These are phyloP conservation scores for Microdochium nivale DNA, from an alignment of 2,329 filamentous ascomycete genomes.

Conservation along the genomic window DNA sequence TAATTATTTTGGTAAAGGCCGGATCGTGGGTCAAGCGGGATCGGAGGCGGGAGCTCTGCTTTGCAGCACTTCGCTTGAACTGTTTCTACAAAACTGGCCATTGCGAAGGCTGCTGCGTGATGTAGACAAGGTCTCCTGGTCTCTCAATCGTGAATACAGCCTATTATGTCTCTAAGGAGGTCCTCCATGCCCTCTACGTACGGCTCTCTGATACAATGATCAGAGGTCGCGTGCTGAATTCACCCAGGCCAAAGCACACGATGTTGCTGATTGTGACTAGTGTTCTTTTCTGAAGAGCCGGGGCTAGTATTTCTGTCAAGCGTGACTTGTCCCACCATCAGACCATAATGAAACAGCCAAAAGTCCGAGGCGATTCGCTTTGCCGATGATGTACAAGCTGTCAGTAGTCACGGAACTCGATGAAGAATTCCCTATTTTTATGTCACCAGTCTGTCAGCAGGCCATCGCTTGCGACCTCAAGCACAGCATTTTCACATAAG, in stretches of 20 bases:
- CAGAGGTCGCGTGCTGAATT: not conserved
- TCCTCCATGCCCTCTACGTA: not conserved
- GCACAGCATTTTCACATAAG: too few relatives aligned
- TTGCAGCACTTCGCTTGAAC: not conserved
- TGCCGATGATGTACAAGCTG: too few relatives aligned
- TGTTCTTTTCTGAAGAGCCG: not conserved
- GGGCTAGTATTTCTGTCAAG: not conserved
- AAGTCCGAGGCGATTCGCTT: not conserved
- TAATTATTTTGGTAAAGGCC: not conserved
- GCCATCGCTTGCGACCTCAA: too few relatives aligned
- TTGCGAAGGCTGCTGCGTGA: not conserved
- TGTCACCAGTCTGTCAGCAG: too few relatives aligned
- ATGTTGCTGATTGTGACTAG: not conserved
- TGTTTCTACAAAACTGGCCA: not conserved
- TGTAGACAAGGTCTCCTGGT: not conserved
- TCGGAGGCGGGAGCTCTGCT: not conserved
- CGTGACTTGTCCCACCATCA: not conserved
- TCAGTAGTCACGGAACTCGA: too few relatives aligned
- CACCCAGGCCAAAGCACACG: not conserved
- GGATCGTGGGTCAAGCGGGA: not conserved
- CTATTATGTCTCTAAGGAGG: not conserved
- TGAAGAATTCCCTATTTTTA: too few relatives aligned
- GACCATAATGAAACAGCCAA: not conserved
- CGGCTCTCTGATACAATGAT: not conserved
- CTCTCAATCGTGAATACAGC: not conserved